Percentiles rank a stretch among this genome's conserved stretches.
Evolutionary conservation across 2,329 filamentous ascomycete species (phyloP).

Genomic region (Drechslerella dactyloides): DNA sequence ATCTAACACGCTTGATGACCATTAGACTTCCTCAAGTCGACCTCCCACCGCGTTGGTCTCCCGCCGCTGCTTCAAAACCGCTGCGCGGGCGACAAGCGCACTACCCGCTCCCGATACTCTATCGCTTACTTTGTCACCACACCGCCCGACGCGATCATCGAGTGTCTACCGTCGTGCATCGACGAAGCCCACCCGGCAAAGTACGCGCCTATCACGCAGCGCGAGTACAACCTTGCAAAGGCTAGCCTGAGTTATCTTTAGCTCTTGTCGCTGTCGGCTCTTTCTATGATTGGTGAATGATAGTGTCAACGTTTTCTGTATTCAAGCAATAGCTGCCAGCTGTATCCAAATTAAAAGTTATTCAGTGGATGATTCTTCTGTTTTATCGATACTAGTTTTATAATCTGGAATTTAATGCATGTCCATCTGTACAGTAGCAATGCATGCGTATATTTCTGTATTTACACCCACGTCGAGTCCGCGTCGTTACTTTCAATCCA

Average conservation of each 20-base stretch:
- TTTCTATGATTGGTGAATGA: too few species aligned
- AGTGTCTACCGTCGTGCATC: slow-evolving; percentile 57
- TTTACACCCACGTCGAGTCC: slow-evolving; percentile 20
- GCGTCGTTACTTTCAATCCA: slow-evolving; percentile 10
- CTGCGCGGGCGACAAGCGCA: slow-evolving; percentile 57
- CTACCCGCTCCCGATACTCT: slow-evolving; percentile 61
- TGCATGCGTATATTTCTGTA: slow-evolving; percentile 32
- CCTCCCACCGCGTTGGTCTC: slow-evolving; percentile 60
- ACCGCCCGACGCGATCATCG: slow-evolving; percentile 59
- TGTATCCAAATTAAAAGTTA: too few species aligned
- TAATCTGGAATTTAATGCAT: too few species aligned
- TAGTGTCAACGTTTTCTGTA: too few species aligned
- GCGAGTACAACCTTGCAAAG: slow-evolving; percentile 58
- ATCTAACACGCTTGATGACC: neutral
- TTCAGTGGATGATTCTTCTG: too few species aligned
- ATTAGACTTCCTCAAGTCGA: slow-evolving; percentile 59
- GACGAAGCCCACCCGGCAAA: slow-evolving; percentile 35
- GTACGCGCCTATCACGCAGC: slow-evolving; percentile 56
- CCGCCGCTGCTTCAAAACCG: slow-evolving; percentile 58
- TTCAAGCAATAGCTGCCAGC: too few species aligned
- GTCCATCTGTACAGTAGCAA: slow-evolving; percentile 3
- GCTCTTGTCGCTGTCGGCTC: too few species aligned
- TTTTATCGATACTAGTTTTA: too few species aligned
- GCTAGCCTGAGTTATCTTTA: slow-evolving; percentile 55
- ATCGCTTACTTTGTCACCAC: slow-evolving; percentile 62